Evolutionary conservation across 306 rosid species (phyloP).

Genomic region (Dryas drummondii): DNA sequence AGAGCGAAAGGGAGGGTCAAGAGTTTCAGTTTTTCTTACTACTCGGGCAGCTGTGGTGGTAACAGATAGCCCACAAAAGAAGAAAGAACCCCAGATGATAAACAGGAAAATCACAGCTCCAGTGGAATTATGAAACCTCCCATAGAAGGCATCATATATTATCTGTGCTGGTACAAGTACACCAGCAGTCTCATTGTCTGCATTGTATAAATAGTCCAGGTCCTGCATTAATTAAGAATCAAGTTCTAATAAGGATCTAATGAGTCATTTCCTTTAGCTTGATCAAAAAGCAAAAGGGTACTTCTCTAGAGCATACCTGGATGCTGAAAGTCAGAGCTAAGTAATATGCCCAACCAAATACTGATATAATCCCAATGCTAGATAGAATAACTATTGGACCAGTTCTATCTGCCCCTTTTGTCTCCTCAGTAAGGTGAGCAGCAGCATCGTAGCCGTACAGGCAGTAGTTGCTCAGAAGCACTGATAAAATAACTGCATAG

Average conservation of each 20-base stretch:
- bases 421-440: slow-evolving; percentile 34
- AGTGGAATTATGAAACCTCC: slow-evolving; percentile 28
- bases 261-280: background rate
- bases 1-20: background rate
- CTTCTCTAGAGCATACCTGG: background rate
- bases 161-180: slow-evolving; percentile 32
- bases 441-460: slow-evolving; percentile 32
- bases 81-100: slow-evolving; percentile 32
- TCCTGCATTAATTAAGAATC: slow-evolving; percentile 7
- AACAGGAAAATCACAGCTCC: slow-evolving; percentile 30
- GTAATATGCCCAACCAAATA: slow-evolving; percentile 28
- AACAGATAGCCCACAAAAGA: slow-evolving; percentile 33
- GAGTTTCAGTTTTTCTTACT: slow-evolving; percentile 9
- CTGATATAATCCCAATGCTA: slow-evolving; percentile 25
- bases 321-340: slow-evolving; percentile 20
- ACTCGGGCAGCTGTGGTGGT: slow-evolving; percentile 29
- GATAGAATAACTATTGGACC: slow-evolving; percentile 23
- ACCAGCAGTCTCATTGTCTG: slow-evolving; percentile 32
- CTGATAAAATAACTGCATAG: slow-evolving; percentile 30
- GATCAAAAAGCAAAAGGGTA: background rate
- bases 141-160: slow-evolving; percentile 30
- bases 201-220: slow-evolving; percentile 21
- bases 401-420: background rate
- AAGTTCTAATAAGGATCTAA: background rate
- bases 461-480: slow-evolving; percentile 24